Evolutionary conservation across 129 eudicot species (phyloP).

Genomic region (Ambrosia artemisiifolia): DNA sequence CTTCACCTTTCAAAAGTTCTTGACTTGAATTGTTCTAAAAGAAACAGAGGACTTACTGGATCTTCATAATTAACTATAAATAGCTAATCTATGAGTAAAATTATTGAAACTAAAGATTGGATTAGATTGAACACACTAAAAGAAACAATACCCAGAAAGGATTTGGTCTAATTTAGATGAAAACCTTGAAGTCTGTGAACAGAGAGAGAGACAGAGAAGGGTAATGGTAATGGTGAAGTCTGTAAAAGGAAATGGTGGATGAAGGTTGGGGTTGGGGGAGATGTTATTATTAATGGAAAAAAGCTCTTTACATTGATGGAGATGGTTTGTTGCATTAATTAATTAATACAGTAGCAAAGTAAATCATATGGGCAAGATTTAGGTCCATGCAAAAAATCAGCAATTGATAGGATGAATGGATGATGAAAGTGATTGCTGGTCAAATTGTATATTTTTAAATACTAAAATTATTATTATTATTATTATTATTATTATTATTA

Average conservation of each 20-base stretch:
- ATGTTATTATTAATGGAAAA: slow-evolving; percentile 37
- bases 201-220: slow-evolving; percentile 16
- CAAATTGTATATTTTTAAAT: neutral
- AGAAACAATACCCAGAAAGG: slow-evolving; percentile 16
- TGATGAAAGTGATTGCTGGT: neutral
- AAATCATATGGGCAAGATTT: neutral
- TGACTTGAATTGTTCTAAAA: neutral
- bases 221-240: slow-evolving; percentile 11
- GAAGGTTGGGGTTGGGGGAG: slow-evolving; percentile 39
- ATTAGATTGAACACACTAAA: slow-evolving; percentile 6
- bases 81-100: slow-evolving; percentile 26
- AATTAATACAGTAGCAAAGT: neutral
- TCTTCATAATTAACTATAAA: slow-evolving; percentile 17
- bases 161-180: neutral
- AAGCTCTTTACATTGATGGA: slow-evolving; percentile 26
- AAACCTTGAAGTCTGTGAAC: slow-evolving; percentile 6
- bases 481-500: too few relatives aligned
- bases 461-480: too few relatives aligned
- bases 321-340: slow-evolving; percentile 20
- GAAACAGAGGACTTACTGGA: slow-evolving; percentile 1
- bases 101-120: slow-evolving; percentile 6
- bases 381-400: slow-evolving; percentile 8
- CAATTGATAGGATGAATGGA: neutral
- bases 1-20: neutral
- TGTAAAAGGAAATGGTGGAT: slow-evolving; percentile 7